These are phyloP conservation scores for Candida parachauliodes DNA, from an alignment of 805 yeast genomes.

Conservation along the genomic window DNA sequence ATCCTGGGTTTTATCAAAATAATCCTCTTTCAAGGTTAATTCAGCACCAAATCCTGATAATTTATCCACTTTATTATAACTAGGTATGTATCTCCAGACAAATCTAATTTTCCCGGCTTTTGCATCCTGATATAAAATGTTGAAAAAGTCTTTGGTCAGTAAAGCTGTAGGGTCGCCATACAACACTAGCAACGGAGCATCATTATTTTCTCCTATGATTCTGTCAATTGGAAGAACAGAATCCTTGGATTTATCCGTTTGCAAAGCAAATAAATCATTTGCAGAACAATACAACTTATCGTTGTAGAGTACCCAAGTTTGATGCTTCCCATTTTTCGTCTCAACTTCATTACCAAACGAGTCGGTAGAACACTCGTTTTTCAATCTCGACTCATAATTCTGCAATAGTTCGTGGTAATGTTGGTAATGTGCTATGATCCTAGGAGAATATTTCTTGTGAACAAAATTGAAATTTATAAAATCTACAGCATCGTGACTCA, in stretches of 20 bases:
- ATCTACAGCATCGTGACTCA: slow-evolving; percentile 13
- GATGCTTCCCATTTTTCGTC: slow-evolving; percentile 18
- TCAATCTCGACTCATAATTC: slow-evolving; percentile 14
- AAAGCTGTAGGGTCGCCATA: slow-evolving; percentile 62
- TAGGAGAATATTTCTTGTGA: slow-evolving; percentile 52
- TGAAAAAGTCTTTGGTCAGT: slow-evolving; percentile 54
- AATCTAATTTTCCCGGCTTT: slow-evolving; percentile 63
- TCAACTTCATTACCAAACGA: slow-evolving; percentile 27
- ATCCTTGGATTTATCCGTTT: slow-evolving; percentile 39
- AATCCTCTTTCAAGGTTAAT: slow-evolving; percentile 61
- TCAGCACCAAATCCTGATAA: slow-evolving; percentile 67
- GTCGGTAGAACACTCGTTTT: slow-evolving; percentile 22
- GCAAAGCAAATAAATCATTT: slow-evolving; percentile 77
- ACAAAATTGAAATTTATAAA: slow-evolving; percentile 44
- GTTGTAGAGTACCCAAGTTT: slow-evolving; percentile 52
- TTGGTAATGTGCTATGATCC: slow-evolving; percentile 61
- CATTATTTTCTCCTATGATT: slow-evolving; percentile 50
- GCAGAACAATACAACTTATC: slow-evolving; percentile 58
- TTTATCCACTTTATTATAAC: slow-evolving; percentile 17
- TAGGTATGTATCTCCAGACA: slow-evolving; percentile 69
- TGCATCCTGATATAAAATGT: slow-evolving; percentile 57
- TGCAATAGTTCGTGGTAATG: slow-evolving; percentile 42
- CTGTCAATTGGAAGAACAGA: slow-evolving; percentile 52
- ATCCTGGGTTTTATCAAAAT: slow-evolving; percentile 52
- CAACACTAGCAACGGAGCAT: slow-evolving; percentile 53